Percentiles rank a stretch among this genome's conserved stretches.
phyloP scores from a whole-genome alignment of 2,329 filamentous ascomycete species.

The Myriosclerotinia scirpicola region DNA sequence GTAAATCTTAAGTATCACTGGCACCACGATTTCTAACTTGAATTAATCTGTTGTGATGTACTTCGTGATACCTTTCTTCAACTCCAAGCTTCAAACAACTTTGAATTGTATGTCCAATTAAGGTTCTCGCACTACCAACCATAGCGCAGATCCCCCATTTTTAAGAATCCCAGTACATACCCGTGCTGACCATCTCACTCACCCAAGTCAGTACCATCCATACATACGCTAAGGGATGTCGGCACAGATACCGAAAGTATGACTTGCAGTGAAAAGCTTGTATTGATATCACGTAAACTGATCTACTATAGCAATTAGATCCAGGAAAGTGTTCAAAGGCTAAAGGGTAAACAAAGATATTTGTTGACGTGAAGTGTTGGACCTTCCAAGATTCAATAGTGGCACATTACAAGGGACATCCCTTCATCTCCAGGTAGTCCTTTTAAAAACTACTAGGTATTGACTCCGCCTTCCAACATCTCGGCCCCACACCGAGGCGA shows the following conservation, averaged over 20 bases:
- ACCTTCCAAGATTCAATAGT: neutral
- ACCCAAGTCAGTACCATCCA: neutral
- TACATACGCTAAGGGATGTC: neutral
- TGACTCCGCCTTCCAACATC: neutral
- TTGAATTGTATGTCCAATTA: conserved; percentile 9
- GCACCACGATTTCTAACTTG: rapidly evolving
- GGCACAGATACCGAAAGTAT: neutral
- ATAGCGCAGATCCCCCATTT: conserved; percentile 15
- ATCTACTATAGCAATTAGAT: neutral
- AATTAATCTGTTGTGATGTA: neutral
- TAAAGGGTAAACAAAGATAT: neutral
- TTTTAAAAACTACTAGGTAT: too few species aligned
- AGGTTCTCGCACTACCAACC: conserved; percentile 11
- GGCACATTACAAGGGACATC: neutral
- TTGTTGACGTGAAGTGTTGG: neutral
- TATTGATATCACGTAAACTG: neutral
- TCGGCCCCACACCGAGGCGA: neutral
- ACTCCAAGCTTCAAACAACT: neutral
- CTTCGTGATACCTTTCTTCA: neutral
- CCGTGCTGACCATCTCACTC: neutral
- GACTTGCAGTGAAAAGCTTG: neutral
- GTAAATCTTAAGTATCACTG: neutral
- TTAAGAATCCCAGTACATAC: neutral
- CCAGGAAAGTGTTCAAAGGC: neutral
- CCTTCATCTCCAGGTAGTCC: neutral